Conservation (phyloP, 768 basidiomycete species). For the Auricularia sp. region DNA sequence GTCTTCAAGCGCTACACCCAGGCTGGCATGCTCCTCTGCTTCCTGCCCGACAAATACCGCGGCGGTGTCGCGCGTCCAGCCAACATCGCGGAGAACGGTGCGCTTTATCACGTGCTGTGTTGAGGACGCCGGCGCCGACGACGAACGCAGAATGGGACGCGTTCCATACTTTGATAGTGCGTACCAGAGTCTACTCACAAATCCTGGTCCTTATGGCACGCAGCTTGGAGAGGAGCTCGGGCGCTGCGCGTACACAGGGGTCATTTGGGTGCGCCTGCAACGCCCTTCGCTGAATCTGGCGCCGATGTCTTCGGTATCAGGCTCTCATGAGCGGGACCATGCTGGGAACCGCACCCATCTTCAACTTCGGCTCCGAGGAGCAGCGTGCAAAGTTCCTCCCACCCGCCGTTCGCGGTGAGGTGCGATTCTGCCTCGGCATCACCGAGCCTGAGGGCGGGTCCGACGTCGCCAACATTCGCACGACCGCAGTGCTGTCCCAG, state of each 20-base stretch:
- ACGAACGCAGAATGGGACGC: slow-evolving; percentile 6
- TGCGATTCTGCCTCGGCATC: slow-evolving; percentile 10
- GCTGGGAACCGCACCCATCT: slow-evolving; percentile 9
- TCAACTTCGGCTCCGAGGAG: slow-evolving; percentile 8
- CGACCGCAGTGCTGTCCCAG: slow-evolving; percentile 2
- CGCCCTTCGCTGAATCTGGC: neutral
- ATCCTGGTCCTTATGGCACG: neutral
- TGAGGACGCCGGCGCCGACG: neutral
- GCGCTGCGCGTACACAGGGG: slow-evolving; percentile 5
- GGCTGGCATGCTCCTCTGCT: slow-evolving; percentile 5
- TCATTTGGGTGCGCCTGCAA: slow-evolving; percentile 6
- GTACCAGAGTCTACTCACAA: neutral
- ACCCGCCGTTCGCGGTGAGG: slow-evolving; percentile 1
- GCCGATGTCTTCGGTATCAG: neutral
- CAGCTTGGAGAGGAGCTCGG: slow-evolving; percentile 7
- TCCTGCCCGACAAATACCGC: slow-evolving; percentile 7
- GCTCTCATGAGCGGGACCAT: neutral
- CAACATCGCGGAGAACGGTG: slow-evolving; percentile 4
- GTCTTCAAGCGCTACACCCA: slow-evolving; percentile 5
- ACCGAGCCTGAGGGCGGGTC: slow-evolving; percentile 13
- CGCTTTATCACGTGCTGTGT: neutral
- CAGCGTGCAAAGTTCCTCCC: slow-evolving; percentile 8
- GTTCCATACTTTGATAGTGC: slow-evolving; percentile 10
- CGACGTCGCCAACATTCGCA: slow-evolving; percentile 9
- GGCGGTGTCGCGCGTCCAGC: neutral